Evolutionary conservation across 257 asterid genomes (phyloP).

Genomic region (Solanum ossicruentum): DNA sequence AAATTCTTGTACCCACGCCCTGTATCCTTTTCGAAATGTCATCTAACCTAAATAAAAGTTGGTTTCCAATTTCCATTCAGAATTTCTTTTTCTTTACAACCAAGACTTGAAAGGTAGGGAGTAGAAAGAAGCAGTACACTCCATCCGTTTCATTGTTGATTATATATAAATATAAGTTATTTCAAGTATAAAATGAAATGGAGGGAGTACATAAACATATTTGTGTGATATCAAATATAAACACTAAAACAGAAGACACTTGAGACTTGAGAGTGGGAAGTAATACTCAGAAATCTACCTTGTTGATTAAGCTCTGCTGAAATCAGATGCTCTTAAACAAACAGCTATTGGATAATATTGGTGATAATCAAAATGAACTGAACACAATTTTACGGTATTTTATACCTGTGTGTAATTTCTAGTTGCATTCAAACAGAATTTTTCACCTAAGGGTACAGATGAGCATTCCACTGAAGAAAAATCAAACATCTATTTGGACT

Average conservation of each 20-base stretch:
- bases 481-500: background rate
- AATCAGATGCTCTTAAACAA: background rate
- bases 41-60: background rate
- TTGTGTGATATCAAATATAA: background rate
- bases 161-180: too few relatives aligned
- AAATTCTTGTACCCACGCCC: background rate
- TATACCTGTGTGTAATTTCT: background rate
- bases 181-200: background rate
- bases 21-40: background rate
- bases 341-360: background rate
- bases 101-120: background rate
- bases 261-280: background rate
- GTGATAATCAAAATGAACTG: background rate
- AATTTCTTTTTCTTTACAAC: background rate
- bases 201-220: background rate
- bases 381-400: background rate
- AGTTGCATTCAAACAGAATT: background rate
- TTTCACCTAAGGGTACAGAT: background rate
- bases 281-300: background rate
- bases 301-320: background rate
- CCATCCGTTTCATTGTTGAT: background rate
- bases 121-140: background rate
- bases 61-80: background rate
- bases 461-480: background rate
- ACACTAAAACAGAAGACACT: background rate